These are phyloP conservation scores for Smittium culicis DNA, from an alignment of 371 early-diverging fungal species.

Conservation along the genomic window DNA sequence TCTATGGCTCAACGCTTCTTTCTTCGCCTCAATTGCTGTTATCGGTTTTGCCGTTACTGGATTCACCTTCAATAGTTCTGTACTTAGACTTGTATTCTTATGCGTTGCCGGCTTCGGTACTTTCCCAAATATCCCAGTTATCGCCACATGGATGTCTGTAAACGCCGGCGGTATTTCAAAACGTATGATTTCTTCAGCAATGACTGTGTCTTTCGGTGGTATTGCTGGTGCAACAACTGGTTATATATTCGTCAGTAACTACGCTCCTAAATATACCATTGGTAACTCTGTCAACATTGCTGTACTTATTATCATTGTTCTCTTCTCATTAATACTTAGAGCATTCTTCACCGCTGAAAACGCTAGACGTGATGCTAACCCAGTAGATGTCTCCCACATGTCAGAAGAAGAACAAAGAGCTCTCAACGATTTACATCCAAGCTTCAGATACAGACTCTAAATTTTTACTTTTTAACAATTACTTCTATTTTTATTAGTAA, in stretches of 20 bases:
- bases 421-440: constrained; percentile 6
- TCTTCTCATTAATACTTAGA: constrained; percentile 17
- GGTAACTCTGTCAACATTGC: constrained; percentile 18
- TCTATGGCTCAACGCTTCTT: constrained; percentile 18
- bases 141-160: constrained; percentile 13
- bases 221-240: constrained; percentile 18
- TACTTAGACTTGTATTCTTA: background rate
- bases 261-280: constrained; percentile 22
- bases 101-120: constrained; percentile 9
- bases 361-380: constrained; percentile 6
- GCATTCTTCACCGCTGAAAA: constrained; percentile 24
- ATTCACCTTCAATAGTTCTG: constrained; percentile 7
- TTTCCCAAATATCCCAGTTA: constrained; percentile 10
- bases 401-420: constrained; percentile 7
- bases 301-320: constrained; percentile 17
- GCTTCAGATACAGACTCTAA: constrained; percentile 13
- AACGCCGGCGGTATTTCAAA: constrained; percentile 11
- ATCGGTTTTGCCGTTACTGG: constrained; percentile 11
- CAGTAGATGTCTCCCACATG: constrained; percentile 12
- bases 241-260: constrained; percentile 21
- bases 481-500: background rate
- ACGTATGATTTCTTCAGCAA: constrained; percentile 10
- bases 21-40: constrained; percentile 10
- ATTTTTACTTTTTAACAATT: background rate
- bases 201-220: constrained; percentile 10